Base-by-base conservation (phyloP, 257 asterid genomes). In the Echium plantagineum region DNA sequence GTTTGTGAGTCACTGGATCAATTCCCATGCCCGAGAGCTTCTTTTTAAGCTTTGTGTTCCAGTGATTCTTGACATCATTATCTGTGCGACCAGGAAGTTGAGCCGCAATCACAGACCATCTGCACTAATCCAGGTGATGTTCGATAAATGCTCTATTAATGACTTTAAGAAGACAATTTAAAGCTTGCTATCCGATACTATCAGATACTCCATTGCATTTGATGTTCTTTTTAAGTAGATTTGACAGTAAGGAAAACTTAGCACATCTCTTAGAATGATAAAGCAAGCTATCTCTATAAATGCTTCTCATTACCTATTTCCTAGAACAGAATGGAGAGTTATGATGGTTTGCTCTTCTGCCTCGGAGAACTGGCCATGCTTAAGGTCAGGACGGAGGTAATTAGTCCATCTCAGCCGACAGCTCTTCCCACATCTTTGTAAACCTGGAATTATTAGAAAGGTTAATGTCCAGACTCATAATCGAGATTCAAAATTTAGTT, bases 1-100 rank as follows among this genome's bases (percentile, higher is more conserved):
- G 95, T 73, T 90, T 90, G 90, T 90, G 98, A 8, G 98, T 90
- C 1, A 90, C 90, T 0, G 98, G 98, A 64, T 90, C 98, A 58
- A 90, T 90, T 10, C 98, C 98, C 96, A 90, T 85, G 3, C 98
- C 98, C 1, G 93, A 83, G 7, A 90, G 84, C 80, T 85, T 90
- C 80, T 90, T 90, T 79, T 82, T 90, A 4, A 90, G 95, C 60
- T 90, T 87, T 2, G 98, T 90, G 77, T 90, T 90, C 98, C 98
- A 90, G 24, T 90, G 96, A 62, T 90, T 90, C 64, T 90, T 90
- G 1, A 90, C 98, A 20, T 87, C 98, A 58, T 90, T 90, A 69
- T 90, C 98, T 2, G 98, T 90, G 2, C 98, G 77, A 16, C 98
- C 98, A 0, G 95, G 95, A 15, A 90, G 82, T 78, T 87, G 96